A percentile compares a stretch with the other conserved stretches of the same genome.
Evolutionary conservation across 1,284 basidiomycete species (phyloP).

Genomic region (Salmacisia buchloeana): DNA sequence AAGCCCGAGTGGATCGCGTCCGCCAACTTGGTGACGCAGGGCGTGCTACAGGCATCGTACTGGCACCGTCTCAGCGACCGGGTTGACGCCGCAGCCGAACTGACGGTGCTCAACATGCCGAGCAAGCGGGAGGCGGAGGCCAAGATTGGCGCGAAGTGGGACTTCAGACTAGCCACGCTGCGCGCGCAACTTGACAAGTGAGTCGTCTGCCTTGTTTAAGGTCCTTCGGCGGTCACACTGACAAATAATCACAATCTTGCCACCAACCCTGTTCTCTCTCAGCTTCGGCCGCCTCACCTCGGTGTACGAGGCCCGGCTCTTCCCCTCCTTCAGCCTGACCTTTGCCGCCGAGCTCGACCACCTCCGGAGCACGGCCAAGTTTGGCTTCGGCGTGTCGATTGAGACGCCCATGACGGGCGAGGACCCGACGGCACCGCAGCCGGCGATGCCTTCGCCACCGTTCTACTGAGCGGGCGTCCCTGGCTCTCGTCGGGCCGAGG

Average conservation of each 20-base stretch:
- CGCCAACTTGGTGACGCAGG: slow-evolving; percentile 73
- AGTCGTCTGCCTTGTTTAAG: background rate
- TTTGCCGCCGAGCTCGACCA: slow-evolving; percentile 55
- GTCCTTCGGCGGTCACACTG: background rate
- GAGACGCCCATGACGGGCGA: slow-evolving; percentile 56
- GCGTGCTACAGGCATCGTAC: slow-evolving; percentile 85
- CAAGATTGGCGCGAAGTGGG: slow-evolving; percentile 91
- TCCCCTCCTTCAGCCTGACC: slow-evolving; percentile 88
- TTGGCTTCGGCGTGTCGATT: slow-evolving; percentile 93
- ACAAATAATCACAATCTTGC: background rate
- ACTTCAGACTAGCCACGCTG: slow-evolving; percentile 77
- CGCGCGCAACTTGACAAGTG: slow-evolving; percentile 38
- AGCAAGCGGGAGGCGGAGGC: slow-evolving; percentile 80
- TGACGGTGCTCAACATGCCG: slow-evolving; percentile 65
- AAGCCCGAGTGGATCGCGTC: slow-evolving; percentile 65
- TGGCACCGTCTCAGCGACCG: slow-evolving; percentile 94
- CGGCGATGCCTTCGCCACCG: slow-evolving; percentile 44
- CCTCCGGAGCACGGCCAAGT: slow-evolving; percentile 75
- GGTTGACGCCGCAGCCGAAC: slow-evolving; percentile 95
- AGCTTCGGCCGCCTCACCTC: slow-evolving; percentile 73
- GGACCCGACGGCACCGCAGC: slow-evolving; percentile 42
- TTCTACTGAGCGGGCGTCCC: slow-evolving; percentile 27
- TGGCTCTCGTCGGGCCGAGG: too few relatives aligned
- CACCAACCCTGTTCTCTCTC: background rate
- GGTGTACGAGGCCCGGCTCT: slow-evolving; percentile 89